Evolutionary conservation across 1,284 basidiomycete genomes (phyloP).

Genomic region (Rhodotorula glutinis): DNA sequence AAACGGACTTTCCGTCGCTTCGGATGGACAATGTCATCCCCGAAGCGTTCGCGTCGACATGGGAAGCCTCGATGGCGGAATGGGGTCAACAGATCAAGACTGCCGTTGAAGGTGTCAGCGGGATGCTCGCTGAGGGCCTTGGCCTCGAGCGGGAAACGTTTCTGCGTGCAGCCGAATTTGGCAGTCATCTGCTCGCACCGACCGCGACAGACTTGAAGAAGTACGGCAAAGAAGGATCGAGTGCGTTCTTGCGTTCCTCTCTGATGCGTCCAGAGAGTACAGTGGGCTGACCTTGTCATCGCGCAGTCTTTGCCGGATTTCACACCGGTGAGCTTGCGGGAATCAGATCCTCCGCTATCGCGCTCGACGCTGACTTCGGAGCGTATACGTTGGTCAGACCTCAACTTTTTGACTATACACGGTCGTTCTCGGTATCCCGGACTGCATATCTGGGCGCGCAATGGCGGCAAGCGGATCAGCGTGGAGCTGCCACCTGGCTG

Average conservation of each 20-base stretch:
- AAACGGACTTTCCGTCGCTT: conserved; percentile 66
- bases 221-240: conserved; percentile 62
- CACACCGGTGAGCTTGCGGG: conserved; percentile 64
- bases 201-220: conserved; percentile 81
- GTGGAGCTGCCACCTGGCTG: conserved; percentile 69
- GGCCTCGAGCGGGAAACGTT: conserved; percentile 66
- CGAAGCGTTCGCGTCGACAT: conserved; percentile 57
- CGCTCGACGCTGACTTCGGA: too few species aligned
- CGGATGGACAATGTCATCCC: conserved; percentile 76
- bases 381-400: conserved; percentile 57
- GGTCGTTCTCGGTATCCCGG: conserved; percentile 81
- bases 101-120: conserved; percentile 69
- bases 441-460: conserved; percentile 84
- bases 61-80: conserved; percentile 67
- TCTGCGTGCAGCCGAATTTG: conserved; percentile 65
- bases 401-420: conserved; percentile 68
- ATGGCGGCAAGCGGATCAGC: conserved; percentile 78
- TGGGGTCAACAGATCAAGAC: conserved; percentile 83
- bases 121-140: conserved; percentile 77
- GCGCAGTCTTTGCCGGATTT: conserved; percentile 72
- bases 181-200: conserved; percentile 81
- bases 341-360: conserved; percentile 48
- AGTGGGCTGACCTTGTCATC: too few species aligned
- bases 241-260: conserved; percentile 14
- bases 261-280: too few species aligned